Conservation (phyloP, 257 asterid species). For the Solanum pennellii region DNA sequence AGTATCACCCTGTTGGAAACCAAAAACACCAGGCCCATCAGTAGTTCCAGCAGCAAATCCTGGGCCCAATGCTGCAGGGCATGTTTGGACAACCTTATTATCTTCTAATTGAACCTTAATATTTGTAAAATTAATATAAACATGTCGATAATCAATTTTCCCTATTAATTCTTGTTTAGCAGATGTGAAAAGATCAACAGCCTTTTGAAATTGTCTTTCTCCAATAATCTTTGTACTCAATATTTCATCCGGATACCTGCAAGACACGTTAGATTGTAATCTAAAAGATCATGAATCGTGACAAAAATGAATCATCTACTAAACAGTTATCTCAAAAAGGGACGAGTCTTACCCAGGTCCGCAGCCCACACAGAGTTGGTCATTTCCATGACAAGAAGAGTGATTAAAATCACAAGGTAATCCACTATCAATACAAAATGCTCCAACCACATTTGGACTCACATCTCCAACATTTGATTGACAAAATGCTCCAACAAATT, state of each 20-base stretch:
- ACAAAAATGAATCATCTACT: neutral
- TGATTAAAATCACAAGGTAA: conserved; percentile 53
- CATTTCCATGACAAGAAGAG: conserved; percentile 49
- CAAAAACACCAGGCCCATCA: conserved; percentile 58
- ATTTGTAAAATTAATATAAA: conserved; percentile 32
- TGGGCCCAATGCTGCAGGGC: conserved; percentile 60
- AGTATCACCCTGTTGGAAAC: conserved; percentile 51
- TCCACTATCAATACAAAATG: conserved; percentile 51
- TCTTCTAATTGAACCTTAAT: conserved; percentile 31
- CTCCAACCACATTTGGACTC: conserved; percentile 52
- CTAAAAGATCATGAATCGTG: neutral
- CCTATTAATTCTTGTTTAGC: conserved; percentile 43
- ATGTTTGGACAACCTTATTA: conserved; percentile 37
- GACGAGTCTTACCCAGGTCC: conserved; percentile 37
- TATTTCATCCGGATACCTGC: conserved; percentile 48
- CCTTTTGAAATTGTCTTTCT: conserved; percentile 47
- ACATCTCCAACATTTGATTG: conserved; percentile 66
- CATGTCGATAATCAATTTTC: conserved; percentile 34
- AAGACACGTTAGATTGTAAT: neutral
- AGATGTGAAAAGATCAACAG: conserved; percentile 31
- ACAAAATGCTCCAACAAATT: conserved; percentile 54
- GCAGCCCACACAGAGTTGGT: conserved; percentile 51
- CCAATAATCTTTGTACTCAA: conserved; percentile 55
- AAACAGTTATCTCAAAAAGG: neutral
- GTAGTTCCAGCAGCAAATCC: conserved; percentile 76